A percentile compares a stretch with the other conserved stretches of the same genome.
Evolutionary conservation across 441 rosid species (phyloP).

Genomic region (Aleurites moluccanus): DNA sequence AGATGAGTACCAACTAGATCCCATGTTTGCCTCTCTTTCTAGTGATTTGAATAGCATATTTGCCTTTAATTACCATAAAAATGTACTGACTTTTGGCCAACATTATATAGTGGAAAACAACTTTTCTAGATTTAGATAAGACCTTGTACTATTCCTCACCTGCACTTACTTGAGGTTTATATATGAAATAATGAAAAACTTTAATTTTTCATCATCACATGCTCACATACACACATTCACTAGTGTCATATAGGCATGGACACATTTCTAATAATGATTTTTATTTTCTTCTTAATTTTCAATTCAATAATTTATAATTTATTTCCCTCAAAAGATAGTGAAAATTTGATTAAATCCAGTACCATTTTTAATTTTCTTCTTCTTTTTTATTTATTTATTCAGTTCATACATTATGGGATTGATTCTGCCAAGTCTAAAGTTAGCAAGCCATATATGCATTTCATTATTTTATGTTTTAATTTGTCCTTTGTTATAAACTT

Average conservation of each 20-base stretch:
- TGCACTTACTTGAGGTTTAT: not conserved
- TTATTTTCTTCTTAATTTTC: not conserved
- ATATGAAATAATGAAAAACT: not conserved
- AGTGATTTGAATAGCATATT: constrained; percentile 51
- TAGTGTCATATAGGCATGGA: constrained; percentile 14
- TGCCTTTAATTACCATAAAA: constrained; percentile 30
- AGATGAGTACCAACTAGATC: constrained; percentile 41
- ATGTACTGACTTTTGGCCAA: constrained; percentile 44
- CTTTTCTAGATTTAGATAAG: constrained; percentile 42
- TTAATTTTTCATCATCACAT: constrained; percentile 10
- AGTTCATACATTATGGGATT: constrained; percentile 1
- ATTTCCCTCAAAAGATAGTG: not conserved
- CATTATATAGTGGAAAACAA: constrained; percentile 53
- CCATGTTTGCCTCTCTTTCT: constrained; percentile 41
- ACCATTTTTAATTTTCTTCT: not conserved
- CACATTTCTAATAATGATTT: not conserved
- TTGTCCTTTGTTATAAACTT: not conserved
- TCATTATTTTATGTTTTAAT: not conserved
- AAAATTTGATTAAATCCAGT: not conserved
- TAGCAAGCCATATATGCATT: not conserved
- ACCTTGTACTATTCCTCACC: constrained; percentile 4
- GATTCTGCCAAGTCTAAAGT: not conserved
- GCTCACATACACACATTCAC: constrained; percentile 4
- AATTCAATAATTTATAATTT: not conserved
- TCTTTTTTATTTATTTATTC: not conserved